Conservation (phyloP, 2,329 filamentous ascomycete genomes). For the Fusarium anguioides region DNA sequence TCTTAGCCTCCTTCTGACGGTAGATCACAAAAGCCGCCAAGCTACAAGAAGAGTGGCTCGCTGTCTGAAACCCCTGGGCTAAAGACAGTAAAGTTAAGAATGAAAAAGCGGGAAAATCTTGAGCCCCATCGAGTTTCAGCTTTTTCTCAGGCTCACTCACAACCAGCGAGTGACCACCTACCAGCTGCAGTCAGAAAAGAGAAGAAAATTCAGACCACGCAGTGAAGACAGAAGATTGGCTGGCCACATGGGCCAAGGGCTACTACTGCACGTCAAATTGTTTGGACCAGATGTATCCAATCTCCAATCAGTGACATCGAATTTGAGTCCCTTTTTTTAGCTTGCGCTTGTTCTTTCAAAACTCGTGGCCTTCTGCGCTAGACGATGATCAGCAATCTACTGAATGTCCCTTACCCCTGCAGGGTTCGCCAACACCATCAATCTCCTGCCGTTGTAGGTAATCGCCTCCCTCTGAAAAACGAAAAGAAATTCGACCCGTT, state of each 20-base stretch:
- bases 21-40: conserved; percentile 30
- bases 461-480: conserved; percentile 17
- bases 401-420: conserved; percentile 16
- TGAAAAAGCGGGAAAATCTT: conserved; percentile 9
- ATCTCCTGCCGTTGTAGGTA: conserved; percentile 33
- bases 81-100: conserved; percentile 10
- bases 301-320: neutral
- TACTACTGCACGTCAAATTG: conserved; percentile 45
- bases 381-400: conserved; percentile 12
- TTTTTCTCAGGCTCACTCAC: conserved; percentile 16
- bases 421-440: conserved; percentile 29
- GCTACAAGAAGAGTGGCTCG: conserved; percentile 27
- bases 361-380: conserved; percentile 17
- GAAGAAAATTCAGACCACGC: conserved; percentile 9
- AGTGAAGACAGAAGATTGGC: conserved; percentile 19
- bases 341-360: conserved; percentile 11
- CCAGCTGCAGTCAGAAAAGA: conserved; percentile 11
- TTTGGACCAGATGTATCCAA: conserved; percentile 18
- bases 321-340: conserved; percentile 37
- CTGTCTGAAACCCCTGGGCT: conserved; percentile 26
- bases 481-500: conserved; percentile 27
- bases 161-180: neutral
- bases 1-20: conserved; percentile 27
- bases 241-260: conserved; percentile 19
- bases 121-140: conserved; percentile 34